A percentile compares a stretch with the other conserved stretches of the same genome.
These are phyloP conservation scores for Phytophthora nicotianae DNA, from an alignment of 352 stramenopile genomes.

Conservation along the genomic window DNA sequence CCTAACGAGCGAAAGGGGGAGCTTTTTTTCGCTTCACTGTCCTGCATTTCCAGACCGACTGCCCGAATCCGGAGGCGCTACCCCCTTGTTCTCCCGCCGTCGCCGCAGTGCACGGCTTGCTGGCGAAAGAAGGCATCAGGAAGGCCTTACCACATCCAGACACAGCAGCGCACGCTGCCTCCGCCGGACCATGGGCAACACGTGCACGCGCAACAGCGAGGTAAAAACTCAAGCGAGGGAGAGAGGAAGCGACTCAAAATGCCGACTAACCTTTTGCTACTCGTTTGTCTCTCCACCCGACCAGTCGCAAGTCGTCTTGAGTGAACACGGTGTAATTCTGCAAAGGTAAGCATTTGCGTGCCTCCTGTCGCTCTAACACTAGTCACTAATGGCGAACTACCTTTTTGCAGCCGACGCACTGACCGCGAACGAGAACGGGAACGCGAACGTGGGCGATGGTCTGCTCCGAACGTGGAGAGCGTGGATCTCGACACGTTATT, in stretches of 20 bases:
- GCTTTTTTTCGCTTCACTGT: constrained; percentile 36
- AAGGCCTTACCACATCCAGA: constrained; percentile 7
- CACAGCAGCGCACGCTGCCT: constrained; percentile 10
- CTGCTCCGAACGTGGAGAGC: constrained; percentile 65
- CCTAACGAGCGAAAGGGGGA: constrained; percentile 21
- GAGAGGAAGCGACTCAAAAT: neutral
- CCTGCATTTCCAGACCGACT: constrained; percentile 37
- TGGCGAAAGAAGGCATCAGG: constrained; percentile 7
- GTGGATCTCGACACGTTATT: constrained; percentile 83
- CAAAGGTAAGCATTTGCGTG: constrained; percentile 36
- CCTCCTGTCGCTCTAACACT: constrained; percentile 15
- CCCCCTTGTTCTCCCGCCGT: constrained; percentile 2
- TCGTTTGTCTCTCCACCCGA: constrained; percentile 1
- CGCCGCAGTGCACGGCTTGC: constrained; percentile 21
- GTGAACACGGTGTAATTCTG: constrained; percentile 47
- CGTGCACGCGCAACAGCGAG: constrained; percentile 64
- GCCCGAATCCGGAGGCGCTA: constrained; percentile 24
- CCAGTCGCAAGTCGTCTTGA: constrained; percentile 73
- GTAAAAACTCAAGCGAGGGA: constrained; percentile 22
- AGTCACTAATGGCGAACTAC: neutral
- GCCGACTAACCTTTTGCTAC: constrained; percentile 4
- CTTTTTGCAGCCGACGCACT: constrained; percentile 15
- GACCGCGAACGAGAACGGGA: constrained; percentile 39
- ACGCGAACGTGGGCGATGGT: constrained; percentile 70
- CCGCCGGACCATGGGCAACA: constrained; percentile 55